These are phyloP conservation scores for Tylopilus sp. DNA, from an alignment of 1,284 basidiomycete species.

Conservation along the genomic window DNA sequence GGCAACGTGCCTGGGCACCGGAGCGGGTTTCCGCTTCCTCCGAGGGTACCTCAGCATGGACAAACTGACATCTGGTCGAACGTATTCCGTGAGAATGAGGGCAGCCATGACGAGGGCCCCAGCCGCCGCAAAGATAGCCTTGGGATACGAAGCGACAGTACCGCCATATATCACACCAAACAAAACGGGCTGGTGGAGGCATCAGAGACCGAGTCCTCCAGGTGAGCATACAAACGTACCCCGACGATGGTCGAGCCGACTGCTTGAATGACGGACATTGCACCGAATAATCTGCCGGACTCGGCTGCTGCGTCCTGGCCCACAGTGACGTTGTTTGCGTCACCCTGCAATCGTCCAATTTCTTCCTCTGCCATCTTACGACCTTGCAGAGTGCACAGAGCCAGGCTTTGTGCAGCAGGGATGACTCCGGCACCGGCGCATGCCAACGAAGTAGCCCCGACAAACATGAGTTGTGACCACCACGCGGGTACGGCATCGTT, in stretches of 20 bases:
- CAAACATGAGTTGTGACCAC: conserved; percentile 51
- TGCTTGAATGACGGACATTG: conserved; percentile 63
- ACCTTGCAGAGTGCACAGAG: conserved; percentile 61
- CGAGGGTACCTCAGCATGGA: conserved; percentile 12
- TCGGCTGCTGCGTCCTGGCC: conserved; percentile 32
- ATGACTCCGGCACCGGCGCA: conserved; percentile 58
- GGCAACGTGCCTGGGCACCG: conserved; percentile 12
- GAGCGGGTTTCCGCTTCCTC: conserved; percentile 6
- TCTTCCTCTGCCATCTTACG: conserved; percentile 40
- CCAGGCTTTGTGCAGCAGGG: conserved; percentile 68
- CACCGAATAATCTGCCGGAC: conserved; percentile 61
- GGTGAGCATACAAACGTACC: conserved; percentile 37
- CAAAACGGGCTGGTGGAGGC: conserved; percentile 54
- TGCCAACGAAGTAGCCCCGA: conserved; percentile 52
- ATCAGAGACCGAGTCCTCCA: background rate
- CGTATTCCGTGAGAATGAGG: conserved; percentile 46
- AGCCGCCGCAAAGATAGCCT: conserved; percentile 62
- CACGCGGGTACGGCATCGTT: conserved; percentile 5
- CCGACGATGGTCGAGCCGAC: conserved; percentile 65
- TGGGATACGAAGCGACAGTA: conserved; percentile 63
- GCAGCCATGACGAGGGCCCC: conserved; percentile 47
- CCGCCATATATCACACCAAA: conserved; percentile 66
- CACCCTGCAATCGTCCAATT: conserved; percentile 13
- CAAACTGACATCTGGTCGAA: conserved; percentile 41
- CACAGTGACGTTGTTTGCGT: conserved; percentile 5